Evolutionary conservation across 1,139 yeast genomes (phyloP).

Genomic region (Debaryomyces udenii): DNA sequence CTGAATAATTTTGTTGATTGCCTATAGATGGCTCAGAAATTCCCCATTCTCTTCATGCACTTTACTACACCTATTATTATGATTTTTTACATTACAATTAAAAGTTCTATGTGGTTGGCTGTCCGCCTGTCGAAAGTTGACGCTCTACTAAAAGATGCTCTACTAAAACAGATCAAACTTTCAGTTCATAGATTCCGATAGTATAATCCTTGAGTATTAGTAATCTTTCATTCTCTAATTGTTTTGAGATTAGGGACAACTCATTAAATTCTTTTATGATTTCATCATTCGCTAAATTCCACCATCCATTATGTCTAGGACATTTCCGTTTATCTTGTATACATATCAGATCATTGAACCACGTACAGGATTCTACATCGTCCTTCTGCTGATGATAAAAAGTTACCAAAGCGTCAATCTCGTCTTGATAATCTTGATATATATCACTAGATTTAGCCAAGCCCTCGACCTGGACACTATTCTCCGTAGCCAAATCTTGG

Average conservation of each 20-base stretch:
- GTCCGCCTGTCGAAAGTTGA: too few relatives aligned
- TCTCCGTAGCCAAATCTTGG: neutral
- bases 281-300: conserved; percentile 52
- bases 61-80: too few relatives aligned
- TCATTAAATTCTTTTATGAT: conserved; percentile 35
- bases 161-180: neutral
- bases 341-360: conserved; percentile 44
- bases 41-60: too few relatives aligned
- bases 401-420: conserved; percentile 11
- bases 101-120: too few relatives aligned
- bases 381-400: conserved; percentile 12
- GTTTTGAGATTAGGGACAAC: conserved; percentile 23
- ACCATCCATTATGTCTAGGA: conserved; percentile 69
- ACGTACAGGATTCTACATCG: conserved; percentile 20
- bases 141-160: too few relatives aligned
- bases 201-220: conserved; percentile 37
- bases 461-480: neutral
- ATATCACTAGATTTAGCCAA: conserved; percentile 10
- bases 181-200: conserved; percentile 35
- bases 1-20: too few relatives aligned
- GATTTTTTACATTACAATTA: too few relatives aligned
- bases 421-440: conserved; percentile 19
- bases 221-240: conserved; percentile 27
- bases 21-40: too few relatives aligned
- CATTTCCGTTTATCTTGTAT: conserved; percentile 69